phyloP scores from a whole-genome alignment of 2,329 filamentous ascomycete species.

The Neoscytalidium dimidiatum region DNA sequence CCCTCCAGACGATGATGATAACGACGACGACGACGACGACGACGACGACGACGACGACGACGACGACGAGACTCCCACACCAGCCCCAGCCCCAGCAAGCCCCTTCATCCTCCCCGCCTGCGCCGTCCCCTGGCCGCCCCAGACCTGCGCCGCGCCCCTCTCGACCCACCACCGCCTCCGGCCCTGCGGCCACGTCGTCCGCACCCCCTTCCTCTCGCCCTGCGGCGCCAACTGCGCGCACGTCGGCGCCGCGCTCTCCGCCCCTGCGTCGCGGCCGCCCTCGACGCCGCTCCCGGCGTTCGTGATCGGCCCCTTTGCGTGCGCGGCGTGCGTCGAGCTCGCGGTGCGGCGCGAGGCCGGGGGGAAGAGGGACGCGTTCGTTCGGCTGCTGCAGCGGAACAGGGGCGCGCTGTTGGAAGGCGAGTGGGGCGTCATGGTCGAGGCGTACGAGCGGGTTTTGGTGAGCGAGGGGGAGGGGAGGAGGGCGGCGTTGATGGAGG shows the following conservation, averaged over 20 bases:
- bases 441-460: background rate
- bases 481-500: background rate
- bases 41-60: background rate
- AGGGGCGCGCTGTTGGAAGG: background rate
- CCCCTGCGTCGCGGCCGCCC: background rate
- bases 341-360: background rate
- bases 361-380: background rate
- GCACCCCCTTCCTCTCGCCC: constrained; percentile 2
- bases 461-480: background rate
- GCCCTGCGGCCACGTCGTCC: background rate
- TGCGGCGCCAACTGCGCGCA: constrained; percentile 8
- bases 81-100: background rate
- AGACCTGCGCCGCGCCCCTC: constrained; percentile 4
- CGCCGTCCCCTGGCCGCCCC: background rate
- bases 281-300: background rate
- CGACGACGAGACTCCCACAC: background rate
- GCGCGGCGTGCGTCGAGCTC: background rate
- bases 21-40: too few relatives aligned
- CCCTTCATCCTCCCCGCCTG: background rate
- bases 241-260: background rate
- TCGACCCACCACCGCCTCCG: constrained; percentile 4
- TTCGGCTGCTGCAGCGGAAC: background rate
- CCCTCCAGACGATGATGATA: too few relatives aligned
- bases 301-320: background rate
- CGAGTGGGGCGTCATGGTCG: background rate